phyloP scores from a whole-genome alignment of 1,139 yeast genomes.

The Yamadazyma aaseri region DNA sequence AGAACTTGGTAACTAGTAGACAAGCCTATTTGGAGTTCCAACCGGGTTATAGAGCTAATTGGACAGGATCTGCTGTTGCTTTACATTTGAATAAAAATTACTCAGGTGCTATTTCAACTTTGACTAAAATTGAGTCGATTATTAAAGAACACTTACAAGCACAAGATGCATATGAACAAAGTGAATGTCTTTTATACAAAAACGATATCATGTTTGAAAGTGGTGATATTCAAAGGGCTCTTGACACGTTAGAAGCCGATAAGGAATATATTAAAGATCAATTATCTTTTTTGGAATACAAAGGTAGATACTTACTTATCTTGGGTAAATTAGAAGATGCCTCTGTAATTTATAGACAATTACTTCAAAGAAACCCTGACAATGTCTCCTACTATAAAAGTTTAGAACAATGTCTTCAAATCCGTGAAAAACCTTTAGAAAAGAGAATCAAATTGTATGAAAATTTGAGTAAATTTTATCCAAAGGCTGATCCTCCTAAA shows the following conservation, averaged over 20 bases:
- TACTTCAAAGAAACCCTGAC: conserved; percentile 87
- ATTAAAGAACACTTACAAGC: conserved; percentile 67
- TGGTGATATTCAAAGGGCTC: conserved; percentile 65
- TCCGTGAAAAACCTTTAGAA: conserved; percentile 27
- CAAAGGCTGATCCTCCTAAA: conserved; percentile 78
- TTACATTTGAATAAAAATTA: conserved; percentile 73
- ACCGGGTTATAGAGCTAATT: conserved; percentile 85
- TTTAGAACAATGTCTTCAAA: conserved; percentile 62
- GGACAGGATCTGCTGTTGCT: conserved; percentile 90
- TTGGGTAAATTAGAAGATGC: conserved; percentile 56
- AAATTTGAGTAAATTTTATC: conserved; percentile 67
- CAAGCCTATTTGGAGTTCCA: conserved; percentile 68
- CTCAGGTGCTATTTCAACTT: conserved; percentile 66
- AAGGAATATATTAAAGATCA: conserved; percentile 60
- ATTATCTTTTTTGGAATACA: conserved; percentile 60
- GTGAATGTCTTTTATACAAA: conserved; percentile 77
- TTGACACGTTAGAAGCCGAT: conserved; percentile 57
- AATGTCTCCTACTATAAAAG: conserved; percentile 61
- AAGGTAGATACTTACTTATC: conserved; percentile 56
- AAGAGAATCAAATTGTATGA: conserved; percentile 58
- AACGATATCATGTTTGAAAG: conserved; percentile 61
- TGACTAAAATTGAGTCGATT: conserved; percentile 71
- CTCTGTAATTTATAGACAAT: conserved; percentile 60
- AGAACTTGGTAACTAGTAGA: conserved; percentile 61
- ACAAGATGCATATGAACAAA: conserved; percentile 70